Evolutionary conservation across 176 grass and related monocot species (phyloP).

Genomic region (Elaeis guineensis): DNA sequence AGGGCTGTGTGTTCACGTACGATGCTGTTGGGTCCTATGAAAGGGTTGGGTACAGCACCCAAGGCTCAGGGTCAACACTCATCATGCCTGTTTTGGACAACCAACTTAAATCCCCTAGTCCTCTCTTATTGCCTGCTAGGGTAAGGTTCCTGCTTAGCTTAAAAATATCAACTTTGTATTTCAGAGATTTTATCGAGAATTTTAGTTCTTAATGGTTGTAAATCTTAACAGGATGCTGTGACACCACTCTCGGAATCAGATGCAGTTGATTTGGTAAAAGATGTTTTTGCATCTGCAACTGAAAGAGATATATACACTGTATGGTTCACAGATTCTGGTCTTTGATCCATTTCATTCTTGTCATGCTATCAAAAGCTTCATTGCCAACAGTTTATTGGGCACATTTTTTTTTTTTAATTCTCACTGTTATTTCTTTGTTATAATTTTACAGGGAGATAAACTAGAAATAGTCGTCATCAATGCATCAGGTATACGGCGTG

Average conservation of each 20-base stretch:
- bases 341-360: not conserved
- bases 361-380: not conserved
- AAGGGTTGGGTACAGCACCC: slow-evolving; percentile 77
- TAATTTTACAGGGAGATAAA: slow-evolving; percentile 68
- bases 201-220: not conserved
- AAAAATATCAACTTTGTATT: no score
- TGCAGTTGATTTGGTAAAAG: slow-evolving; percentile 89
- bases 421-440: not conserved
- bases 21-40: slow-evolving; percentile 96
- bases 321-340: slow-evolving; percentile 14
- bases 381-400: no score
- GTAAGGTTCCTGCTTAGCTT: slow-evolving; percentile 17
- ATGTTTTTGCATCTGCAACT: slow-evolving; percentile 95
- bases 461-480: slow-evolving; percentile 90
- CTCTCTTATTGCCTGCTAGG: slow-evolving; percentile 69
- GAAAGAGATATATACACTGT: slow-evolving; percentile 99
- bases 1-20: slow-evolving; percentile 93
- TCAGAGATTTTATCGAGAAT: not conserved
- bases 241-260: slow-evolving; percentile 81
- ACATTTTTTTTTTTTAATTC: not conserved
- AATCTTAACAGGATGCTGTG: slow-evolving; percentile 68
- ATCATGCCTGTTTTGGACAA: slow-evolving; percentile 95
- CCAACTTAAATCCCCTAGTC: slow-evolving; percentile 83
- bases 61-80: slow-evolving; percentile 70
- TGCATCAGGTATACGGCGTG: slow-evolving; percentile 55